Conservation (phyloP, 1,284 basidiomycete species). For the Malassezia yamatoensis region DNA sequence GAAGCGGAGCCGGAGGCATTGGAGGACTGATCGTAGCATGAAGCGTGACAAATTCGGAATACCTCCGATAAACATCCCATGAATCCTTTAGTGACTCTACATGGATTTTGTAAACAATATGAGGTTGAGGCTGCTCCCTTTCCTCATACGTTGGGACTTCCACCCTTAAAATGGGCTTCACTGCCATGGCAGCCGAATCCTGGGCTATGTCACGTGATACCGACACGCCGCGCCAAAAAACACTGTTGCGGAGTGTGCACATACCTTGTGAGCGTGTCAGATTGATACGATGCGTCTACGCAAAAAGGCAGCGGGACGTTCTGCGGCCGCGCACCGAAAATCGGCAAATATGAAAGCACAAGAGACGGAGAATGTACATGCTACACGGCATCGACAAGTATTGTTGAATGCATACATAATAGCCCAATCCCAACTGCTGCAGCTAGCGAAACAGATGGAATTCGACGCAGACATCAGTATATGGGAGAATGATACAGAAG, state of each 20-base stretch:
- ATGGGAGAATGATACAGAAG: slow-evolving; percentile 14
- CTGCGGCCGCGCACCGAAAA: neutral
- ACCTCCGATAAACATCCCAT: slow-evolving; percentile 85
- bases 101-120: slow-evolving; percentile 68
- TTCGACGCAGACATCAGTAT: slow-evolving; percentile 9
- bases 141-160: slow-evolving; percentile 38
- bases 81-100: slow-evolving; percentile 63
- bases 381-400: slow-evolving; percentile 6
- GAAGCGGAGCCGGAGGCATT: slow-evolving; percentile 63
- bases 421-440: slow-evolving; percentile 17
- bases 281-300: slow-evolving; percentile 11
- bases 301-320: slow-evolving; percentile 3
- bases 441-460: slow-evolving; percentile 19
- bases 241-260: neutral
- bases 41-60: slow-evolving; percentile 82
- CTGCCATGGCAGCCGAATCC: slow-evolving; percentile 4
- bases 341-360: neutral
- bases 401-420: slow-evolving; percentile 17
- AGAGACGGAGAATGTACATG: neutral
- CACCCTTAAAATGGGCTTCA: slow-evolving; percentile 41
- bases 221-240: slow-evolving; percentile 12
- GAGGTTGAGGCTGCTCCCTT: slow-evolving; percentile 50
- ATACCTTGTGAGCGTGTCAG: too few species aligned
- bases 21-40: slow-evolving; percentile 68
- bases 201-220: slow-evolving; percentile 3